Base-by-base conservation (phyloP, 345 rosid species). In the Turritis glabra region DNA sequence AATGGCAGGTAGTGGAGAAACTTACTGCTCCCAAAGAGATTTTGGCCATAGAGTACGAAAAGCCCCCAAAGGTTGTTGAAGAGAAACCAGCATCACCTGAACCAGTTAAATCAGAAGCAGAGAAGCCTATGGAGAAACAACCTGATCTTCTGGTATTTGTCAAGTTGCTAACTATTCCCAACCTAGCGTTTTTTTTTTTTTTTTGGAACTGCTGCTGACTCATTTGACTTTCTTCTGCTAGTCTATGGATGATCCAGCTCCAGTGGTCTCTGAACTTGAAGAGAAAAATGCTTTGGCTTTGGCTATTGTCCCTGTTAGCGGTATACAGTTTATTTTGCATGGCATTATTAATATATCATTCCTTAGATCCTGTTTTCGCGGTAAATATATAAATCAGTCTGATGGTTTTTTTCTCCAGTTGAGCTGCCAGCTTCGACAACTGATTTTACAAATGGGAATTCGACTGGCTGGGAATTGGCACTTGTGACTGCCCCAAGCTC, bases 401-500 rank as follows among this genome's bases (percentile, higher is more conserved):
- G 46, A 33, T 70, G 57, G 57, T n/a, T 68, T 21, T 69, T 26
- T 66, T 79, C 74, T 82, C 79, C 89, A 85, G 97, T 80, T 64
- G 96, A 90, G 65, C 92, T 75, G 59, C 86, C 85, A 19, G 60
- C 64, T 69, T 67, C 93, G 5, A 58, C 82, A 74, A 77, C 72
- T 66, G 77, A 81, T 25, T 44, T 65, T 69, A 77, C 79, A 47
- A 84, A 69, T 30, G 75, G 25, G 11, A 92, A 87, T 62, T 79
- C 82, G 25, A 67, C 85, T 18, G 92, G 97, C 70, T 95, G 99
- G 99, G 99, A 95, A 81, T 63, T 95, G 70, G 97, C 99, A 7
- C 93, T 95, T 73, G 93, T 92, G 47, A 85, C 96, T 51, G 89
- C 96, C 79, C 88, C 99, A 25, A 95, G 97, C 84, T 85, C 96